Percentiles rank a stretch among this genome's conserved stretches.
Conservation (phyloP, 1,284 basidiomycete species). For the Fomes fomentarius region DNA sequence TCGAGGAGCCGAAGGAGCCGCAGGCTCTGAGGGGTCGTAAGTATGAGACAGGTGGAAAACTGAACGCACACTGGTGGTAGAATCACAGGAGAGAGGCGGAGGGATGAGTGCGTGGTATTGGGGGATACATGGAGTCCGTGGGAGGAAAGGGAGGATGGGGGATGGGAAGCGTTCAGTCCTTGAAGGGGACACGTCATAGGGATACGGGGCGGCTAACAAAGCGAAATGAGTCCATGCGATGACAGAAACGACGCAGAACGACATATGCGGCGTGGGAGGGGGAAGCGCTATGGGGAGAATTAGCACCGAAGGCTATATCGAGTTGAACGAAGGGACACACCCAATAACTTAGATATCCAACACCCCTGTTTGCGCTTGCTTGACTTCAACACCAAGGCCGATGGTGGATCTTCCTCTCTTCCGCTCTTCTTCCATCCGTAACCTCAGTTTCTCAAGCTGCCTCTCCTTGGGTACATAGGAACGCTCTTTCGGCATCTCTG, state of each 20-base stretch:
- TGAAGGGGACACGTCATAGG: conserved; percentile 12
- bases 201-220: conserved; percentile 18
- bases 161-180: conserved; percentile 17
- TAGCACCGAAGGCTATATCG: neutral
- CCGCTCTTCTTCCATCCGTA: conserved; percentile 51
- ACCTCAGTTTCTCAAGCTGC: conserved; percentile 63
- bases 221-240: conserved; percentile 21
- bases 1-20: conserved; percentile 15
- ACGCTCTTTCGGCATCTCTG: conserved; percentile 29
- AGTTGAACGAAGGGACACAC: conserved; percentile 3
- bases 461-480: conserved; percentile 60
- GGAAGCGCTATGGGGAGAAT: conserved; percentile 7
- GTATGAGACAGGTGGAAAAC: conserved; percentile 15
- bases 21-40: conserved; percentile 22
- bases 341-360: conserved; percentile 28
- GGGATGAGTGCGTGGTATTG: neutral
- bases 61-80: conserved; percentile 17
- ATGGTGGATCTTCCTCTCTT: conserved; percentile 15
- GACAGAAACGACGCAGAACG: conserved; percentile 11
- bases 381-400: conserved; percentile 17
- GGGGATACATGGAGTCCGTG: conserved; percentile 22
- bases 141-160: neutral
- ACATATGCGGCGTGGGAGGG: conserved; percentile 15
- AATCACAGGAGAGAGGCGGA: conserved; percentile 11
- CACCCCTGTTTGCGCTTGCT: conserved; percentile 17